Percentiles rank a stretch among this genome's conserved stretches.
These are phyloP conservation scores for Metarhizium sp. DNA, from an alignment of 2,329 filamentous ascomycete genomes.

Conservation along the genomic window DNA sequence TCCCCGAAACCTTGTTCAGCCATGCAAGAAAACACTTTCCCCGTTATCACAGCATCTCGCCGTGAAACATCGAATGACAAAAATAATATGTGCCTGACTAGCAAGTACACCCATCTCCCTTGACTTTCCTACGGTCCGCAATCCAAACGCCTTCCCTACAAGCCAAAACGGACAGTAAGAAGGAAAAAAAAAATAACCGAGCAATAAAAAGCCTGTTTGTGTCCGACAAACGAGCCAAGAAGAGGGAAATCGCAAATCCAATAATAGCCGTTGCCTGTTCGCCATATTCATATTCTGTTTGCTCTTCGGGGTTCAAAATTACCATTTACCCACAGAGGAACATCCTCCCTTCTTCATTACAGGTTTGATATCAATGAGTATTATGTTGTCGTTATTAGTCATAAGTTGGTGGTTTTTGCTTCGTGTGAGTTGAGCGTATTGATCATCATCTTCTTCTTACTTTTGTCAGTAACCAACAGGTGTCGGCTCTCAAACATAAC, in stretches of 20 bases:
- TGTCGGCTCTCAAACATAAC: constrained; percentile 55
- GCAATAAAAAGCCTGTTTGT: background rate
- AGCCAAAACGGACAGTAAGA: constrained; percentile 8
- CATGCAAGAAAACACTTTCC: background rate
- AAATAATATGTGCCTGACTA: background rate
- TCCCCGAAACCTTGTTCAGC: background rate
- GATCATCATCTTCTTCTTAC: constrained; percentile 64
- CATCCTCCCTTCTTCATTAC: background rate
- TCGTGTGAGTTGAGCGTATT: constrained; percentile 48
- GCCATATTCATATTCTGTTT: constrained; percentile 2
- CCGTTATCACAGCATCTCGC: background rate
- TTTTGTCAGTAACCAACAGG: constrained; percentile 59
- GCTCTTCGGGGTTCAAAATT: background rate
- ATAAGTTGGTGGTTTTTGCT: background rate
- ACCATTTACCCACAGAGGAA: background rate
- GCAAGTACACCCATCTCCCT: background rate
- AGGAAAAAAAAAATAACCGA: constrained; percentile 1
- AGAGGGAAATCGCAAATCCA: constrained; percentile 2
- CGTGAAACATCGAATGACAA: background rate
- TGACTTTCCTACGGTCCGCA: background rate
- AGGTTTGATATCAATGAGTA: background rate
- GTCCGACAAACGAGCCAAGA: background rate
- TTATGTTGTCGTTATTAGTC: background rate
- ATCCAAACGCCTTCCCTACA: constrained; percentile 3
- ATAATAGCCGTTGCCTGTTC: background rate